Base-by-base conservation (phyloP, 768 basidiomycete genomes). In the Naganishia onofrii region DNA sequence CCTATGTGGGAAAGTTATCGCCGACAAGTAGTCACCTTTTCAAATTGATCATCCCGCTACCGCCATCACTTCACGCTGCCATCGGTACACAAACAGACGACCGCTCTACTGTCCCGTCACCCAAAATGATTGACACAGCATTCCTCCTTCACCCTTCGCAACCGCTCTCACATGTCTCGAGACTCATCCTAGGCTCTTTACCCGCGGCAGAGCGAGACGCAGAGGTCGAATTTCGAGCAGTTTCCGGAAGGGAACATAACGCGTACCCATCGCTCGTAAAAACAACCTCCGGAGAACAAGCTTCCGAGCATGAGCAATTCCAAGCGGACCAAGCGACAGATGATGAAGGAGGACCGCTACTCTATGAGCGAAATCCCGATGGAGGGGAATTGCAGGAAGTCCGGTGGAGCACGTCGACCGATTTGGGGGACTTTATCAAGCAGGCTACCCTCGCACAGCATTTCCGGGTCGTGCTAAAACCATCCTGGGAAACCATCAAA, bases 91-190 rank as follows among this genome's bases (percentile, higher is more conserved):
- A 56, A 34, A 28, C 17, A 5, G 15, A 23, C 5, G 13, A 38
- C 19, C 15, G 28, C 2, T 4, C 29, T 9, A 36, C 36, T 42
- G 32, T 32, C n/a, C 29, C 53, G 2, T 5, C 42, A 60, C 57
- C 66, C 70, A 69, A 78, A 80, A 54, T 82, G 58, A 68, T 71
- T 70, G 52, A 74, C 66, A 42, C 72, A 34, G 86, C 88, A 5
- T 85, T 89, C 70, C 84, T 89, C 7, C 82, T 89, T 0, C 88
- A 89, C 70, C 88, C 88, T 5, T 85, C 86, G 0, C 88, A 89
- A 73, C 88, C 88, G 0, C 84, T 89, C 7, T 87, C 86, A 0
- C 88, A 90, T 75, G 83, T 88, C 56, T 82, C 84, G 58, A 81
- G 85, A 15, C 84, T 89, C 48, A 87, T 89, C 29, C 78, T 83